Evolutionary conservation across 2,329 filamentous ascomycete genomes (phyloP).

Genomic region (Cryphonectria carpinicola): DNA sequence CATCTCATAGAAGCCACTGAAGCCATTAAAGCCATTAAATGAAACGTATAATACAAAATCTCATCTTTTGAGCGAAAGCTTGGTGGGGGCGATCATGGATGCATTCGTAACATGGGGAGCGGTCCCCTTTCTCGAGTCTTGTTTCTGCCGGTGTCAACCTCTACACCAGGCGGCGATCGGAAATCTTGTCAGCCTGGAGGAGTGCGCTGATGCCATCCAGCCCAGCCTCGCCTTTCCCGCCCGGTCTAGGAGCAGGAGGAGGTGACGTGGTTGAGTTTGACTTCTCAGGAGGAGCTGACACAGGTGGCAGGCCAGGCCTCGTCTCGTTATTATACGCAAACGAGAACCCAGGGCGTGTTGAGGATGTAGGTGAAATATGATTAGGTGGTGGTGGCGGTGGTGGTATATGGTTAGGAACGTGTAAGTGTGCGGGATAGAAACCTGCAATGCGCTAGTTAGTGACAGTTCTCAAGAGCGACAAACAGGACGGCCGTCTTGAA

Average conservation of each 20-base stretch:
- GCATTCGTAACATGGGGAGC: background rate
- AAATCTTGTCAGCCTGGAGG: slow-evolving; percentile 62
- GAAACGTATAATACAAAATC: background rate
- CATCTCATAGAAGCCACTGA: background rate
- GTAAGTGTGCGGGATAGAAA: slow-evolving; percentile 30
- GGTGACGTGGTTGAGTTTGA: background rate
- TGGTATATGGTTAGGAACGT: slow-evolving; percentile 1
- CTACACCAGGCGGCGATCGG: slow-evolving; percentile 46
- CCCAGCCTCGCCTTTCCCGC: slow-evolving; percentile 37
- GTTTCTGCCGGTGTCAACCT: background rate
- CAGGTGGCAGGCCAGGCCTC: slow-evolving; percentile 5
- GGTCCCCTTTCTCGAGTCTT: background rate
- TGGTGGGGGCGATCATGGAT: background rate
- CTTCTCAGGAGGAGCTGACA: slow-evolving; percentile 34
- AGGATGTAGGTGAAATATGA: slow-evolving; percentile 1
- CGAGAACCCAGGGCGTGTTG: slow-evolving; percentile 23
- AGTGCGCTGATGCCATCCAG: slow-evolving; percentile 65
- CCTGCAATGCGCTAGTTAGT: slow-evolving; percentile 28
- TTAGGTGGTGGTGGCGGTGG: background rate
- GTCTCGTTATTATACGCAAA: slow-evolving; percentile 12
- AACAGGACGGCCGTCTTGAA: background rate
- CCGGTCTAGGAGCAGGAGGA: slow-evolving; percentile 24
- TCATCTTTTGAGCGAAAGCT: background rate
- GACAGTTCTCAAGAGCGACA: background rate
- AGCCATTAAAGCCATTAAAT: background rate